These are phyloP conservation scores for Gracilariopsis chorda DNA, from an alignment of 23 red algal species.

Conservation along the genomic window DNA sequence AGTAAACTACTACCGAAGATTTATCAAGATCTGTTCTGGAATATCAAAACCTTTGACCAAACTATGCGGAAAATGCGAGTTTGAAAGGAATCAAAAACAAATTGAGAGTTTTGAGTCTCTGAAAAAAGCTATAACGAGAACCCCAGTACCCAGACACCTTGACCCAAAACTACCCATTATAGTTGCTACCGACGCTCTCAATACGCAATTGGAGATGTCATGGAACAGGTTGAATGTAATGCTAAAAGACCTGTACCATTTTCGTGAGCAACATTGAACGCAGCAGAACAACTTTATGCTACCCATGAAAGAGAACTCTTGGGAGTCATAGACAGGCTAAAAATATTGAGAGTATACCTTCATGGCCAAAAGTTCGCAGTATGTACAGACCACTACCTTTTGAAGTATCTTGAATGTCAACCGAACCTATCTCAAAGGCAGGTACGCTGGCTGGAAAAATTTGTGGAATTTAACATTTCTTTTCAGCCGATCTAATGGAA, in stretches of 20 bases:
- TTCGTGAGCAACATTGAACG: background rate
- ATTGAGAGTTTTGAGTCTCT: background rate
- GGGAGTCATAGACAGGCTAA: background rate
- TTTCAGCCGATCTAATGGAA: conserved; percentile 3
- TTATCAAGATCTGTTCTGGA: background rate
- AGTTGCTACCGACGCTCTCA: background rate
- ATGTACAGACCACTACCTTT: background rate
- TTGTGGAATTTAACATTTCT: background rate
- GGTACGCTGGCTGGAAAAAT: background rate
- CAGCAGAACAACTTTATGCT: background rate
- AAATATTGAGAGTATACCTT: conserved; percentile 5
- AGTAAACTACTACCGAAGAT: conserved; percentile 35
- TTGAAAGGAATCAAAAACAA: background rate
- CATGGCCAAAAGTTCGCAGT: background rate
- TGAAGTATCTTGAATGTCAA: conserved; percentile 18
- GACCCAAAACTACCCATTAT: background rate
- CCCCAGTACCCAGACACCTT: conserved; percentile 11
- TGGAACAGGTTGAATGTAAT: background rate
- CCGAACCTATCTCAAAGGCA: background rate
- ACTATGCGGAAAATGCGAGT: background rate
- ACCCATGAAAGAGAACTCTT: background rate
- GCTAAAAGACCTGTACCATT: background rate
- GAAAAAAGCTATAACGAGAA: background rate
- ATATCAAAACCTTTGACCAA: background rate
- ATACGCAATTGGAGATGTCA: conserved; percentile 31